A percentile compares a stretch with the other conserved stretches of the same genome.
phyloP scores from a whole-genome alignment of 805 yeast species.

The Zygosaccharomyces lentus region DNA sequence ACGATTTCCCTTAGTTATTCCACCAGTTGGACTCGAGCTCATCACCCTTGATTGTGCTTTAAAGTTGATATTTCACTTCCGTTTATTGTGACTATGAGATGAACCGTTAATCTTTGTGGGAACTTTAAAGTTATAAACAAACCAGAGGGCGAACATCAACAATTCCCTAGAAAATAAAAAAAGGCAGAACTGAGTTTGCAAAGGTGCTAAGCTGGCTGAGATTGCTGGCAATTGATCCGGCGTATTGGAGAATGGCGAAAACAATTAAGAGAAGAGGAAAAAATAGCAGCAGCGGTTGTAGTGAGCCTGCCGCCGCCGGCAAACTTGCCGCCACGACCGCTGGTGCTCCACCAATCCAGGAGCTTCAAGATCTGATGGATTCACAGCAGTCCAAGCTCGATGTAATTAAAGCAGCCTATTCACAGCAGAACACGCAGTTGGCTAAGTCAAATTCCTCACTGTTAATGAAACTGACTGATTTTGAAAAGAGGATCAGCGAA shows the following conservation, averaged over 20 bases:
- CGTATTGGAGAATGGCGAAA: constrained; percentile 10
- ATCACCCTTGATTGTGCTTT: background rate
- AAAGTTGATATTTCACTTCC: background rate
- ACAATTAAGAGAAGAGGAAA: constrained; percentile 12
- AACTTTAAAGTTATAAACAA: constrained; percentile 1
- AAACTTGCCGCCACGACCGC: constrained; percentile 1
- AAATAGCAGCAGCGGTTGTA: constrained; percentile 3
- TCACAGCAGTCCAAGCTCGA: constrained; percentile 20
- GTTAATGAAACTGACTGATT: constrained; percentile 45
- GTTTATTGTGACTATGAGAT: background rate
- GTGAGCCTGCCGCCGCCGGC: constrained; percentile 7
- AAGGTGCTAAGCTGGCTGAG: background rate
- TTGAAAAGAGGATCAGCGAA: constrained; percentile 50
- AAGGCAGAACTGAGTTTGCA: background rate
- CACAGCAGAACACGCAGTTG: constrained; percentile 47
- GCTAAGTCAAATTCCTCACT: constrained; percentile 56
- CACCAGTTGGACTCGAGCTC: background rate
- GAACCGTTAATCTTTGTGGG: constrained; percentile 4
- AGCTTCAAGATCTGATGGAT: constrained; percentile 31
- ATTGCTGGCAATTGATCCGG: constrained; percentile 1
- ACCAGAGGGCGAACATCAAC: constrained; percentile 2
- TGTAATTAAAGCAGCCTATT: constrained; percentile 25
- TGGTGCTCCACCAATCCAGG: constrained; percentile 23
- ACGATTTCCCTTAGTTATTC: background rate
- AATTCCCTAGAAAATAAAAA: background rate